phyloP scores from a whole-genome alignment of 2,329 filamentous ascomycete genomes.

The Trichoderma sp. region DNA sequence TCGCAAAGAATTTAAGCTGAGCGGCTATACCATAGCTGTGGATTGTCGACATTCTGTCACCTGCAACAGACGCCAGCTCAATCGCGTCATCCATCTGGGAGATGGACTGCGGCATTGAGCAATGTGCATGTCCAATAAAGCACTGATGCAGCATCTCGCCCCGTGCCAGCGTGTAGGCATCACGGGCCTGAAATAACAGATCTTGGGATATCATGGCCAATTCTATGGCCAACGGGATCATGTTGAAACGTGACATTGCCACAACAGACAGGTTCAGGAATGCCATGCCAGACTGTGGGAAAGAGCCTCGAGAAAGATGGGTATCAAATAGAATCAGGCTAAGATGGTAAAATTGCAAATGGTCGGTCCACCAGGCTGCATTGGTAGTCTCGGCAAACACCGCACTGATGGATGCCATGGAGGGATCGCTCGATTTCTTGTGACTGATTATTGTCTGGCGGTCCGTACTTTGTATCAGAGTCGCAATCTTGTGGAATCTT shows the following conservation, averaged over 20 bases:
- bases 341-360: constrained; percentile 71
- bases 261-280: constrained; percentile 71
- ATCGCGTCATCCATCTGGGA: constrained; percentile 64
- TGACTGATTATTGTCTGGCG: constrained; percentile 48
- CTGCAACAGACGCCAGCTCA: constrained; percentile 65
- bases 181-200: constrained; percentile 63
- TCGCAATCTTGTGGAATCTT: constrained; percentile 66
- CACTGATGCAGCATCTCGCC: constrained; percentile 69
- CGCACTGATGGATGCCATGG: constrained; percentile 65
- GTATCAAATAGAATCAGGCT: constrained; percentile 66
- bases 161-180: constrained; percentile 66
- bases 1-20: constrained; percentile 67
- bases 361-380: constrained; percentile 73
- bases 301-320: constrained; percentile 64
- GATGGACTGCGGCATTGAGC: constrained; percentile 60
- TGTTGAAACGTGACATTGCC: constrained; percentile 68
- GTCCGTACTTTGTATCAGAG: constrained; percentile 61
- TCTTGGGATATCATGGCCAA: constrained; percentile 64
- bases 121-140: constrained; percentile 70
- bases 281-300: constrained; percentile 68
- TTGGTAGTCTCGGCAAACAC: constrained; percentile 70
- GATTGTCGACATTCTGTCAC: constrained; percentile 71
- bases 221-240: constrained; percentile 67
- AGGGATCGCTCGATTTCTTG: constrained; percentile 50
- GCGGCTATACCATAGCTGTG: constrained; percentile 70